Evolutionary conservation across 1,284 basidiomycete genomes (phyloP).

Genomic region (Afroboletus lepidellus): DNA sequence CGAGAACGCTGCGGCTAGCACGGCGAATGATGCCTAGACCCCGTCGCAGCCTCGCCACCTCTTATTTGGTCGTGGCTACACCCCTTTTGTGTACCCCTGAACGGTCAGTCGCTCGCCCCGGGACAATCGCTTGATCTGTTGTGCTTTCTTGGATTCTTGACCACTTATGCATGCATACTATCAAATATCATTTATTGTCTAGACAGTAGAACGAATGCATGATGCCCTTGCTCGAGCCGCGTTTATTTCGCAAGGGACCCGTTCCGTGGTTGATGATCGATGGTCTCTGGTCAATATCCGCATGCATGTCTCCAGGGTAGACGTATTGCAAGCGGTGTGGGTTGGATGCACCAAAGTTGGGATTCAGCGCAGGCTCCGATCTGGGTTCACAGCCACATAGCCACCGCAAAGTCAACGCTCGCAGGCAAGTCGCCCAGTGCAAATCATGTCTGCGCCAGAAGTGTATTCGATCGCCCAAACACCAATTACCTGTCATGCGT

Average conservation of each 20-base stretch:
- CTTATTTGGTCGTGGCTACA: slow-evolving; percentile 1
- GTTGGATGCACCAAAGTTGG: not conserved
- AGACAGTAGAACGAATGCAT: slow-evolving; percentile 12
- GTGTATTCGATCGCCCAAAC: slow-evolving; percentile 76
- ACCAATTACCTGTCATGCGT: slow-evolving; percentile 89
- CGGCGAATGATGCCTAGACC: slow-evolving; percentile 18
- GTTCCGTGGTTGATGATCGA: slow-evolving; percentile 6
- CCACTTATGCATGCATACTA: slow-evolving; percentile 2
- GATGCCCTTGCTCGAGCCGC: slow-evolving; percentile 6
- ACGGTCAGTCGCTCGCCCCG: slow-evolving; percentile 1
- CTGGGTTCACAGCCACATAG: slow-evolving; percentile 11
- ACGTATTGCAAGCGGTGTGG: not conserved
- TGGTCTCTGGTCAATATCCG: slow-evolving; percentile 7
- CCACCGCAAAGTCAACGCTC: not conserved
- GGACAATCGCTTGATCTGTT: slow-evolving; percentile 6
- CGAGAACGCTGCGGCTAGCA: slow-evolving; percentile 22
- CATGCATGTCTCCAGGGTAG: not conserved
- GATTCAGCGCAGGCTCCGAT: not conserved
- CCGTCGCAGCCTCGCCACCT: not conserved
- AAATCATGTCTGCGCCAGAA: slow-evolving; percentile 70
- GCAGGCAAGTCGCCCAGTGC: not conserved
- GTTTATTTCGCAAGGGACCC: slow-evolving; percentile 11
- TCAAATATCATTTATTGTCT: slow-evolving; percentile 9
- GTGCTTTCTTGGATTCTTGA: slow-evolving; percentile 20
- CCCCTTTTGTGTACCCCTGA: slow-evolving; percentile 5